phyloP scores from a whole-genome alignment of 2,329 filamentous ascomycete genomes.

The Allantophomopsis lycopodina region DNA sequence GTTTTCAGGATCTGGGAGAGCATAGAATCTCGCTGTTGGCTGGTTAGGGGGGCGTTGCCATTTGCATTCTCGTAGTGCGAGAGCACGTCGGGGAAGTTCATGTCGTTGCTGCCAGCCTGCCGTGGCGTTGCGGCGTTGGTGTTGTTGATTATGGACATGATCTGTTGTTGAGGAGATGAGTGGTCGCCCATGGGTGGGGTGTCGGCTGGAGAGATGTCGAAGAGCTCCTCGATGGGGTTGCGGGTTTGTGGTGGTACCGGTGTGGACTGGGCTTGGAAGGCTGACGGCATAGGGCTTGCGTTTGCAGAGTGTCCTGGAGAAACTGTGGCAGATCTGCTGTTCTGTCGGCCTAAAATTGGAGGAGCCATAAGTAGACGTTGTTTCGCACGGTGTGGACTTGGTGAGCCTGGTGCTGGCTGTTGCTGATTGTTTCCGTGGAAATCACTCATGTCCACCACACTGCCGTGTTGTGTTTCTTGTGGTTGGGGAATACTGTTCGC shows the following conservation, averaged over 20 bases:
- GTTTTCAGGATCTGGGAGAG: conserved; percentile 41
- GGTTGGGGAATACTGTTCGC: conserved; percentile 56
- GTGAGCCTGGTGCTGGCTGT: conserved; percentile 9
- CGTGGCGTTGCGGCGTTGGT: conserved; percentile 38
- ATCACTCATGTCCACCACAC: conserved; percentile 47
- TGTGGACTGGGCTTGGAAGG: conserved; percentile 10
- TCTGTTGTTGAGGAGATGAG: conserved; percentile 41
- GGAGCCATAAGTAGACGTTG: conserved; percentile 19
- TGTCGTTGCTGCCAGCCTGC: conserved; percentile 11
- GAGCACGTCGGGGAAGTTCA: conserved; percentile 38
- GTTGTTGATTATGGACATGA: conserved; percentile 53
- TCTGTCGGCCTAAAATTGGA: conserved; percentile 4
- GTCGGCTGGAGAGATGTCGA: conserved; percentile 32
- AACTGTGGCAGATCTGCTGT: conserved; percentile 6
- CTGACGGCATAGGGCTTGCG: not conserved
- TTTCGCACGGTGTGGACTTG: conserved; percentile 13
- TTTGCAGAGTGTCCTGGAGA: conserved; percentile 1
- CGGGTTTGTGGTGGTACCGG: conserved; percentile 15
- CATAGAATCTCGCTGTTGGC: conserved; percentile 45
- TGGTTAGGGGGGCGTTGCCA: conserved; percentile 36
- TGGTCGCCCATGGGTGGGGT: conserved; percentile 39
- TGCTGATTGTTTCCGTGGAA: conserved; percentile 20
- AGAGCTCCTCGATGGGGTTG: conserved; percentile 41
- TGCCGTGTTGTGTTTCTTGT: conserved; percentile 34
- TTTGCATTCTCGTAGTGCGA: conserved; percentile 24